A percentile compares a stretch with the other conserved stretches of the same genome.
Evolutionary conservation across 106 monocot species (phyloP).

Genomic region (Hemerocallis citrina): DNA sequence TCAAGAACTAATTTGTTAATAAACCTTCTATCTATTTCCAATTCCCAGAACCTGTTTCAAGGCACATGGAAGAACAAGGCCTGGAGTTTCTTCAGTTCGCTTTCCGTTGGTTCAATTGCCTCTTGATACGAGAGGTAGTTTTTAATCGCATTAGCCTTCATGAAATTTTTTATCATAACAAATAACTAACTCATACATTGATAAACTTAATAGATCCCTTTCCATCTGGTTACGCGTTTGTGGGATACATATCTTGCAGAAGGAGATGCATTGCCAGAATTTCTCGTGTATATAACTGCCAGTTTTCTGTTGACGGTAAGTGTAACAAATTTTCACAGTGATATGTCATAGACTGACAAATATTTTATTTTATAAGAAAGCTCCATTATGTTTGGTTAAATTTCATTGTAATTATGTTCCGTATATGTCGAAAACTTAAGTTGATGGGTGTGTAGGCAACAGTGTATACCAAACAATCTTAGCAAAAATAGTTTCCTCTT

Average conservation of each 20-base stretch:
- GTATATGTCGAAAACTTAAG: too few species aligned
- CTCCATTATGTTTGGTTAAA: background rate
- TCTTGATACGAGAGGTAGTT: slow-evolving; percentile 90
- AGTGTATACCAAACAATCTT: too few species aligned
- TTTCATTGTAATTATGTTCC: background rate
- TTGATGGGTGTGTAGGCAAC: too few species aligned
- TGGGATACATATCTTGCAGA: slow-evolving; percentile 99
- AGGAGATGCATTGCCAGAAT: slow-evolving; percentile 94
- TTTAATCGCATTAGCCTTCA: background rate
- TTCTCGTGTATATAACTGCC: slow-evolving; percentile 97
- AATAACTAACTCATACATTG: slow-evolving; percentile 4
- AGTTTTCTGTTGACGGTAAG: slow-evolving; percentile 93
- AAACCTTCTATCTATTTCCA: slow-evolving; percentile 3
- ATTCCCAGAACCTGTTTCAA: slow-evolving; percentile 78
- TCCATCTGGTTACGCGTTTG: slow-evolving; percentile 81
- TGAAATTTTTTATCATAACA: background rate
- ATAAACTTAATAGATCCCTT: slow-evolving; percentile 62
- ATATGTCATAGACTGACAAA: background rate
- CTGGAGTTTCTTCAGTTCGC: slow-evolving; percentile 98
- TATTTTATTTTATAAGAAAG: background rate
- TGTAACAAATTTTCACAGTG: background rate
- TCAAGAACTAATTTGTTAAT: too few species aligned
- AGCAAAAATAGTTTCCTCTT: too few species aligned
- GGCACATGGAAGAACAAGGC: slow-evolving; percentile 94
- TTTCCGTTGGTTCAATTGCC: slow-evolving; percentile 99